These are phyloP conservation scores for Colletotrichum navitas DNA, from an alignment of 2,329 filamentous ascomycete genomes.

Conservation along the genomic window DNA sequence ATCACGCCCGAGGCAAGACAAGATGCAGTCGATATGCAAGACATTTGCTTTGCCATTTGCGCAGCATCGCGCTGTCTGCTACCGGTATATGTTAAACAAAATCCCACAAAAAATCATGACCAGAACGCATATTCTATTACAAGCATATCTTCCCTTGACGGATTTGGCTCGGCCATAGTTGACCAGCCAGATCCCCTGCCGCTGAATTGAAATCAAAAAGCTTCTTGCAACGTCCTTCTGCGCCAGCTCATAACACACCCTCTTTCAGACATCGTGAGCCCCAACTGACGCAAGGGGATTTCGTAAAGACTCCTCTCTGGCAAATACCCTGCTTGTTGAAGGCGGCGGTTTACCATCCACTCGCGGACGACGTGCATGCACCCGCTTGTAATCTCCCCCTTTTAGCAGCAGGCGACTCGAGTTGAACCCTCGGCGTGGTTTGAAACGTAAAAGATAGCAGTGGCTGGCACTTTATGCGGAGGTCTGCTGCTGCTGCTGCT, in stretches of 20 bases:
- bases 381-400: background rate
- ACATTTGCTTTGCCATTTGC: background rate
- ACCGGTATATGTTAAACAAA: background rate
- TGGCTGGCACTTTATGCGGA: constrained; percentile 41
- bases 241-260: constrained; percentile 18
- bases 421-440: background rate
- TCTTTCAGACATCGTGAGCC: constrained; percentile 5
- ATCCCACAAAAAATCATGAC: constrained; percentile 10
- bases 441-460: constrained; percentile 8
- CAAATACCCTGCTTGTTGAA: constrained; percentile 10
- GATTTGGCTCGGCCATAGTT: constrained; percentile 13
- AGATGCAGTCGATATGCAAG: background rate
- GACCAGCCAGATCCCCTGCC: constrained; percentile 22
- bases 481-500: constrained; percentile 69
- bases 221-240: constrained; percentile 1
- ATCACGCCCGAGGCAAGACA: background rate
- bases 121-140: constrained; percentile 39
- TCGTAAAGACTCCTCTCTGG: background rate
- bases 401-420: constrained; percentile 11
- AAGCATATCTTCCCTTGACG: constrained; percentile 34
- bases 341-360: background rate
- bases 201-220: constrained; percentile 20
- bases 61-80: constrained; percentile 1
- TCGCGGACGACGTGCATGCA: constrained; percentile 18
- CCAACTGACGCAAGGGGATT: constrained; percentile 1